These are phyloP conservation scores for Aspergillus hortae DNA, from an alignment of 2,329 filamentous ascomycete species.

Conservation along the genomic window DNA sequence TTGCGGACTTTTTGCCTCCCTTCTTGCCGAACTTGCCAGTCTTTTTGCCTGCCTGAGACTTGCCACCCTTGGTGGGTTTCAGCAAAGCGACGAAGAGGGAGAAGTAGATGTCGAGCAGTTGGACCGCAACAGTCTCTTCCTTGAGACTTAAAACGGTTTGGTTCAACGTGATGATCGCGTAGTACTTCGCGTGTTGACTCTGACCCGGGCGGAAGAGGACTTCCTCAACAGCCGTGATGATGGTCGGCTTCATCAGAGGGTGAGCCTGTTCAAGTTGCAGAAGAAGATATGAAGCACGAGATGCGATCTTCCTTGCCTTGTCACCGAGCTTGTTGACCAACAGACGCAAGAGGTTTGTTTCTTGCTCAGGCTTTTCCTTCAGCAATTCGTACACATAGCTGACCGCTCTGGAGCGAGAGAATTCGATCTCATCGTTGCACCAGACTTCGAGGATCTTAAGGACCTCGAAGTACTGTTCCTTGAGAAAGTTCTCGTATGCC, in stretches of 20 bases:
- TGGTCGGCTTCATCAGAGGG: slow-evolving; percentile 87
- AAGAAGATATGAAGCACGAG: slow-evolving; percentile 87
- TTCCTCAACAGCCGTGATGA: slow-evolving; percentile 83
- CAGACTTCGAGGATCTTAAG: slow-evolving; percentile 87
- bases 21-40: slow-evolving; percentile 36
- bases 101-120: slow-evolving; percentile 88
- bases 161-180: slow-evolving; percentile 93
- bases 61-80: slow-evolving; percentile 54
- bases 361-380: slow-evolving; percentile 95
- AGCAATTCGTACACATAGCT: slow-evolving; percentile 89
- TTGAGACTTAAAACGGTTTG: slow-evolving; percentile 88
- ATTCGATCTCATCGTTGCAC: slow-evolving; percentile 94
- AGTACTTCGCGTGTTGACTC: slow-evolving; percentile 85
- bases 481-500: slow-evolving; percentile 94
- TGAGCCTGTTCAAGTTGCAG: slow-evolving; percentile 85
- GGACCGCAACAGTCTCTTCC: slow-evolving; percentile 75
- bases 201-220: slow-evolving; percentile 84
- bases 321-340: slow-evolving; percentile 97
- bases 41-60: slow-evolving; percentile 31
- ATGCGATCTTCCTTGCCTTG: slow-evolving; percentile 91
- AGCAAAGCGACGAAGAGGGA: slow-evolving; percentile 78
- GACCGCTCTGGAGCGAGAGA: slow-evolving; percentile 79
- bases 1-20: slow-evolving; percentile 43
- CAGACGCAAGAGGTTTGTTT: slow-evolving; percentile 85
- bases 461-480: slow-evolving; percentile 88